Percentiles rank a stretch among this genome's conserved stretches.
Evolutionary conservation across 176 grass and related monocot genomes (phyloP).

Genomic region (Zoysia japonica): DNA sequence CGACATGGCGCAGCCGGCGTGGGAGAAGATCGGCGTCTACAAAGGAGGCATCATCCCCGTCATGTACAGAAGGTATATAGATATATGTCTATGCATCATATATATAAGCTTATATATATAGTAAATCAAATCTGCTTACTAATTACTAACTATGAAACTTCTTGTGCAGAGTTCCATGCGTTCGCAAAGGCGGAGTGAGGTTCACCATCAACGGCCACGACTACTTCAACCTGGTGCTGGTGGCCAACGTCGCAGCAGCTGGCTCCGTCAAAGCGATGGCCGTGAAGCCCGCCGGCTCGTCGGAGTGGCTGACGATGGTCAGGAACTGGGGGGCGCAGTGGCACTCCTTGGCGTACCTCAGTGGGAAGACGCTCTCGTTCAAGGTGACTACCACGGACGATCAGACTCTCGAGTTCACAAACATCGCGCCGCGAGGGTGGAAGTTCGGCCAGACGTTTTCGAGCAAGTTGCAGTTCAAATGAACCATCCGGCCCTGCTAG

Average conservation of each 20-base stretch:
- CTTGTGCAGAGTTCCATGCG: conserved; percentile 48
- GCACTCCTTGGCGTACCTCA: conserved; percentile 26
- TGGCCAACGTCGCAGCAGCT: conserved; percentile 40
- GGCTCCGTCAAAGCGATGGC: conserved; percentile 53
- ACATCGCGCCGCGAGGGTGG: conserved; percentile 44
- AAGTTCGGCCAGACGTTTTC: conserved; percentile 49
- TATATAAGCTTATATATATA: too few relatives aligned
- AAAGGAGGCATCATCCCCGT: conserved; percentile 10
- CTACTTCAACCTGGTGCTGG: conserved; percentile 50
- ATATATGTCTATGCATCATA: not conserved
- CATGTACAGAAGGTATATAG: conserved; percentile 44
- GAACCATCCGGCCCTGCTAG: too few relatives aligned
- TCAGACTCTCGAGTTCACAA: conserved; percentile 29
- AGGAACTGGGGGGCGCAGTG: conserved; percentile 51
- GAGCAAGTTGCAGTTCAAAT: conserved; percentile 36
- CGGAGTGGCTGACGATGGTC: conserved; percentile 27
- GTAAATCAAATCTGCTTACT: too few relatives aligned
- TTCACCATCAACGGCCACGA: conserved; percentile 54
- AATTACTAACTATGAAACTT: too few relatives aligned
- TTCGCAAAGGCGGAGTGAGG: conserved; percentile 39
- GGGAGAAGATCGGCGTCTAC: conserved; percentile 65
- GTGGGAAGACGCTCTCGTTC: conserved; percentile 28
- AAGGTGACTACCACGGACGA: conserved; percentile 9
- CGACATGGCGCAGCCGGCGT: conserved; percentile 78
- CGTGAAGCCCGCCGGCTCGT: not conserved